Conservation (phyloP, 352 stramenopile genomes). For the Pythium aphanidermatum region DNA sequence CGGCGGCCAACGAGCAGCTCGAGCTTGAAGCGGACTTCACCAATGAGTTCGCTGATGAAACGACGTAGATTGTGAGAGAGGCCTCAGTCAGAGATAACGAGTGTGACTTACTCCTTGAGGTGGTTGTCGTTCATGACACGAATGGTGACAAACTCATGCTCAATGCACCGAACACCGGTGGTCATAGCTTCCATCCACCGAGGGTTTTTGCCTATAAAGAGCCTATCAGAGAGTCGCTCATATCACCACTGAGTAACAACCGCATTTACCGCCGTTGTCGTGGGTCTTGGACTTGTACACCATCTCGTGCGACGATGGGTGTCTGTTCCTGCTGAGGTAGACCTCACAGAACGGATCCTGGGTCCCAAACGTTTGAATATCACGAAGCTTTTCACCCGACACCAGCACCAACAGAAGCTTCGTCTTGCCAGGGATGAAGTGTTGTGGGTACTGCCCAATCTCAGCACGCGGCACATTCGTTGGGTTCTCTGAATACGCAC, state of each 20-base stretch:
- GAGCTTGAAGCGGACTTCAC: slow-evolving; percentile 57
- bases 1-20: slow-evolving; percentile 56
- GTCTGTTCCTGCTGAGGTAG: slow-evolving; percentile 43
- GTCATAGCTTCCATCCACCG: slow-evolving; percentile 67
- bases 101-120: slow-evolving; percentile 48
- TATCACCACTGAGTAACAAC: no score
- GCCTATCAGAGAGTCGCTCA: no score
- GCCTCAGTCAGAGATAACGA: no score
- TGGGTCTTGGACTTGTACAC: slow-evolving; percentile 70
- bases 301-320: slow-evolving; percentile 37
- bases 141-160: slow-evolving; percentile 74
- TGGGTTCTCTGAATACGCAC: slow-evolving; percentile 53
- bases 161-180: slow-evolving; percentile 58
- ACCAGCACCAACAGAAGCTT: slow-evolving; percentile 68
- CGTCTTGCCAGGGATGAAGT: slow-evolving; percentile 68
- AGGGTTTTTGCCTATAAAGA: slow-evolving; percentile 68
- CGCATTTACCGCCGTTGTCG: slow-evolving; percentile 55
- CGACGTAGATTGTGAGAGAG: slow-evolving; percentile 1
- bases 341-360: slow-evolving; percentile 73
- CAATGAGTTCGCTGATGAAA: slow-evolving; percentile 47
- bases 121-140: slow-evolving; percentile 81
- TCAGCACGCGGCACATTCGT: slow-evolving; percentile 50
- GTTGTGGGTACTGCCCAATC: slow-evolving; percentile 65
- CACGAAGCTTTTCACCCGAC: slow-evolving; percentile 62
- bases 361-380: slow-evolving; percentile 72